These are phyloP conservation scores for Chimonanthus praecox DNA, from an alignment of 164 flowering plant genomes.

Conservation along the genomic window DNA sequence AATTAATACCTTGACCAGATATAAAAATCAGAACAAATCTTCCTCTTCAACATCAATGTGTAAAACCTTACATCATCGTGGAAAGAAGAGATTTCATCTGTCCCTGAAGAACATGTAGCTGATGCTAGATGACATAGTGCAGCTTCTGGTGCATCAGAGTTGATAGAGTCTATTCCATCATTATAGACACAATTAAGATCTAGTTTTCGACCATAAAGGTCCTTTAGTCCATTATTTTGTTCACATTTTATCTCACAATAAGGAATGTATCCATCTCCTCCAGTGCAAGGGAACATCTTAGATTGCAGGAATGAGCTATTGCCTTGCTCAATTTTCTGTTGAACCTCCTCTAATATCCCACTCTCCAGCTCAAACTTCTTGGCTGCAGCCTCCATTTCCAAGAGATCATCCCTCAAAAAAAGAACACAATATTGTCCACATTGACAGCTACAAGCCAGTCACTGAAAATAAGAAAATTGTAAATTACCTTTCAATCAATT, in stretches of 20 bases:
- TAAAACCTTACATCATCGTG: constrained; percentile 34
- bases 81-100: constrained; percentile 13
- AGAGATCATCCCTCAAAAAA: constrained; percentile 55
- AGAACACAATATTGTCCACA: constrained; percentile 56
- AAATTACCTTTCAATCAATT: not conserved
- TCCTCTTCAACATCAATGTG: not conserved
- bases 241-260: constrained; percentile 55
- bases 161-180: constrained; percentile 5
- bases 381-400: constrained; percentile 77
- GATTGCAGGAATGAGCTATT: constrained; percentile 32
- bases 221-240: constrained; percentile 11
- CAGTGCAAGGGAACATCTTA: constrained; percentile 25
- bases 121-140: constrained; percentile 34
- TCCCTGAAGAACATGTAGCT: constrained; percentile 18
- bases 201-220: constrained; percentile 9
- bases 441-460: constrained; percentile 32
- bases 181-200: constrained; percentile 14
- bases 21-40: not conserved
- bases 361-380: constrained; percentile 72
- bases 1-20: not conserved
- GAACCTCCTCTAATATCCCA: constrained; percentile 38
- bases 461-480: constrained; percentile 32
- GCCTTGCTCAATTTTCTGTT: constrained; percentile 19
- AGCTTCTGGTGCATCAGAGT: constrained; percentile 22
- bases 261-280: constrained; percentile 56